A percentile compares a stretch with the other conserved stretches of the same genome.
Evolutionary conservation across 371 early-diverging fungal genomes (phyloP).

Genomic region (Dinochytrium kinnereticum): DNA sequence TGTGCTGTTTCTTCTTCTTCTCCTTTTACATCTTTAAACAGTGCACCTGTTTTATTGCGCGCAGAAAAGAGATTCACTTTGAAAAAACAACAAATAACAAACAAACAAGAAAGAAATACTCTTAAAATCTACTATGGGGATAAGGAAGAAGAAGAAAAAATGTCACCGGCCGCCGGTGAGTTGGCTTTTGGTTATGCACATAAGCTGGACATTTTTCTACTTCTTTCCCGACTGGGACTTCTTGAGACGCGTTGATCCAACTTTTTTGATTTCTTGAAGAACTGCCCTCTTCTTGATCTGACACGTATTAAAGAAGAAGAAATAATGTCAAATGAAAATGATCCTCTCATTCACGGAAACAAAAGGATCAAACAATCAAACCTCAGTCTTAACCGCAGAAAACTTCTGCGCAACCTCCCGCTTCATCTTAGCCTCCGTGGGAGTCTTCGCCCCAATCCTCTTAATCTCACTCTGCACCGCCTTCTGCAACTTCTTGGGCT

Average conservation of each 20-base stretch:
- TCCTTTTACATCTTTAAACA: too few species aligned
- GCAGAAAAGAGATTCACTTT: too few species aligned
- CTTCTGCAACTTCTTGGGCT: conserved; percentile 7
- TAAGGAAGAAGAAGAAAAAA: too few species aligned
- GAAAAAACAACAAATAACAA: too few species aligned
- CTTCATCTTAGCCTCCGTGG: conserved; percentile 10
- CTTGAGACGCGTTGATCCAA: not conserved
- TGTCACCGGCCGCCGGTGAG: too few species aligned
- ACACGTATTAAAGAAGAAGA: not conserved
- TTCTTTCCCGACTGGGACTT: not conserved
- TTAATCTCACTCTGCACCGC: not conserved
- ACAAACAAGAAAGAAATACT: too few species aligned
- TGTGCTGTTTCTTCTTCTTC: too few species aligned
- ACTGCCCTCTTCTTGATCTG: conserved; percentile 13
- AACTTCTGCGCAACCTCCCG: not conserved
- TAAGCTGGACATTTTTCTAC: not conserved
- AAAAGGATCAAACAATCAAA: too few species aligned
- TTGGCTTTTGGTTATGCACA: too few species aligned
- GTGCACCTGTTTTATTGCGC: too few species aligned
- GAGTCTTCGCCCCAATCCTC: conserved; percentile 10
- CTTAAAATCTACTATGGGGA: too few species aligned
- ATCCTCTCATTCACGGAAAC: too few species aligned
- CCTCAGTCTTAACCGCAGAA: conserved; percentile 6
- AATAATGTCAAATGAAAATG: not conserved
- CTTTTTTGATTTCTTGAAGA: conserved; percentile 6